These are phyloP conservation scores for Leccinellum luteum DNA, from an alignment of 768 basidiomycete species.

Conservation along the genomic window DNA sequence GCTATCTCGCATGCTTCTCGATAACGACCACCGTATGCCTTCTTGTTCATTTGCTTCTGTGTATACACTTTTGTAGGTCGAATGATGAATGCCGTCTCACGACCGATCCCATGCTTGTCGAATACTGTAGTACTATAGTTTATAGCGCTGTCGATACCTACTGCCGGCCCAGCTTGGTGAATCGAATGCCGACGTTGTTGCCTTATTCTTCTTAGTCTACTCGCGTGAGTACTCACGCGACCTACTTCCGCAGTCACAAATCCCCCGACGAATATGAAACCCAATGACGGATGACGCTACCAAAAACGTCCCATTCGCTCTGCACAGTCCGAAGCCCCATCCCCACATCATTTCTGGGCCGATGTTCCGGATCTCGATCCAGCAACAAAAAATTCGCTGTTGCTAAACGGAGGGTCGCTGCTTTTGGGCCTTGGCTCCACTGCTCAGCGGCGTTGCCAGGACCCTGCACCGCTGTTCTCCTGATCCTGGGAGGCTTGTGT, in stretches of 20 bases:
- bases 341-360: slow-evolving; percentile 26
- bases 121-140: slow-evolving; percentile 29
- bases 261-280: not conserved
- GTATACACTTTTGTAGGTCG: slow-evolving; percentile 32
- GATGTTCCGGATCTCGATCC: slow-evolving; percentile 30
- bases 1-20: slow-evolving; percentile 14
- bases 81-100: slow-evolving; percentile 17
- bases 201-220: slow-evolving; percentile 5
- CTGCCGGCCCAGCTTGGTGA: slow-evolving; percentile 18
- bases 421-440: slow-evolving; percentile 10
- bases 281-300: slow-evolving; percentile 2
- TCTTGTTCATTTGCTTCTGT: slow-evolving; percentile 4
- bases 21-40: slow-evolving; percentile 18
- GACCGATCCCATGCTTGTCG: slow-evolving; percentile 21
- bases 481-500: slow-evolving; percentile 8
- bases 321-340: slow-evolving; percentile 14
- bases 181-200: slow-evolving; percentile 22
- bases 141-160: slow-evolving; percentile 30
- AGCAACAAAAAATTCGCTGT: slow-evolving; percentile 23
- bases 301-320: slow-evolving; percentile 6
- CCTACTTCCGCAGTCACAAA: not conserved
- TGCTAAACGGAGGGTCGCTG: slow-evolving; percentile 30
- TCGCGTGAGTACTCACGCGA: no score
- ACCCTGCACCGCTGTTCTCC: slow-evolving; percentile 19
- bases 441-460: slow-evolving; percentile 31